Percentiles rank a stretch among this genome's conserved stretches.
Evolutionary conservation across 768 basidiomycete species (phyloP).

Genomic region (Boletus patriciae): DNA sequence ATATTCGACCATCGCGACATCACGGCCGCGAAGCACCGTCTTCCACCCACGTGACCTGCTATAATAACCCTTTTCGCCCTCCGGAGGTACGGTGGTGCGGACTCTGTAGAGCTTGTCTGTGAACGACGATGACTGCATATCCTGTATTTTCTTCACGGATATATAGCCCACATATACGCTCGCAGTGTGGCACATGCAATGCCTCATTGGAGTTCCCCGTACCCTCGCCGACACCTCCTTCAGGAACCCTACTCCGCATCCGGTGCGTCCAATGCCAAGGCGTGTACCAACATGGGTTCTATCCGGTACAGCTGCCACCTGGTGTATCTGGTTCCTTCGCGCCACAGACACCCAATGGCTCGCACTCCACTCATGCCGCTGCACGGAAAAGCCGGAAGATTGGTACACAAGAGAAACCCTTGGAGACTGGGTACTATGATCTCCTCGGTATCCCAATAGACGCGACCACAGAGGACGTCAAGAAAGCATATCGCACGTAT

Average conservation of each 20-base stretch:
- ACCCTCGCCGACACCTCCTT: slow-evolving; percentile 55
- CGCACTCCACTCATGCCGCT: slow-evolving; percentile 17
- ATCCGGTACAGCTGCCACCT: slow-evolving; percentile 56
- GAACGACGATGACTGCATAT: slow-evolving; percentile 45
- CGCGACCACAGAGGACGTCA: slow-evolving; percentile 81
- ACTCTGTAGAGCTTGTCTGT: slow-evolving; percentile 6
- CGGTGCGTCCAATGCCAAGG: slow-evolving; percentile 69
- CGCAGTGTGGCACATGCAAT: slow-evolving; percentile 59
- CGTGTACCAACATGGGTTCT: slow-evolving; percentile 63
- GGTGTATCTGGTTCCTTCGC: slow-evolving; percentile 15
- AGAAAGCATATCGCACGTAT: slow-evolving; percentile 80
- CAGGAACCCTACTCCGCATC: slow-evolving; percentile 60
- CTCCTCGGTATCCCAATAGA: slow-evolving; percentile 71
- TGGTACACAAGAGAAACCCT: slow-evolving; percentile 82
- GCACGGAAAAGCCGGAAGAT: slow-evolving; percentile 68
- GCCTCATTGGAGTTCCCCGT: slow-evolving; percentile 65
- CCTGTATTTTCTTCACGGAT: slow-evolving; percentile 63
- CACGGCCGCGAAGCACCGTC: no score
- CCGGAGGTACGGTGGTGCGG: not conserved
- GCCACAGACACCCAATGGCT: slow-evolving; percentile 20
- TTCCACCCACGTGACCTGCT: slow-evolving; percentile 17
- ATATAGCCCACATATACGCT: slow-evolving; percentile 62
- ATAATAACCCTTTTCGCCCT: slow-evolving; percentile 5
- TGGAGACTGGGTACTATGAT: slow-evolving; percentile 92
- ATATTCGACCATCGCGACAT: no score